Evolutionary conservation across 305 asterid species (phyloP).

Genomic region (Solanum hybrid): DNA sequence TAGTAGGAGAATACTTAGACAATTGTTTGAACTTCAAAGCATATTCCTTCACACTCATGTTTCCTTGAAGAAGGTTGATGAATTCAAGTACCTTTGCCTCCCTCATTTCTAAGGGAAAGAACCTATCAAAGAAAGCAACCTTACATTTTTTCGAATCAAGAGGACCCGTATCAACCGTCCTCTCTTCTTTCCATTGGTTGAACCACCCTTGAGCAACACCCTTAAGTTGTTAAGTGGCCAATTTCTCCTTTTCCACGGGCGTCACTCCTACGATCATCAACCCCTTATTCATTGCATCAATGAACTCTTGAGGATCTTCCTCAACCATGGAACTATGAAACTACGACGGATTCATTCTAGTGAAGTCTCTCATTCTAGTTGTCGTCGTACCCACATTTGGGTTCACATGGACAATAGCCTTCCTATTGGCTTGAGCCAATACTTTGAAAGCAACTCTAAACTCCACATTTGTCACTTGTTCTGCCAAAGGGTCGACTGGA

Average conservation of each 20-base stretch:
- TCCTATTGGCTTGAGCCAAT: neutral
- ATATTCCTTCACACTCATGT: neutral
- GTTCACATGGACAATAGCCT: neutral
- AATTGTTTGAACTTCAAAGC: neutral
- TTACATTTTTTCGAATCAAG: neutral
- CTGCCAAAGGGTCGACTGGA: neutral
- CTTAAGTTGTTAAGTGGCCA: neutral
- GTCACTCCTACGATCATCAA: neutral
- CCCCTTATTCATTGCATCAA: neutral
- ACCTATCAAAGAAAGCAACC: neutral
- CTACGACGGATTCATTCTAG: neutral
- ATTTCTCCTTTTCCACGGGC: neutral
- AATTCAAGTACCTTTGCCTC: neutral
- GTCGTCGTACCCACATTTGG: neutral
- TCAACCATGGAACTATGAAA: neutral
- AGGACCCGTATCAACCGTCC: neutral
- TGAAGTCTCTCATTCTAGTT: neutral
- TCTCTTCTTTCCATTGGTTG: neutral
- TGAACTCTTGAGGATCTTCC: neutral
- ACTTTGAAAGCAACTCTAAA: neutral
- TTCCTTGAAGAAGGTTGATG: neutral
- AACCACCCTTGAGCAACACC: neutral
- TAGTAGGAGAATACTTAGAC: neutral
- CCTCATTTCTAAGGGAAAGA: neutral
- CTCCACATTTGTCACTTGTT: neutral